phyloP scores from a whole-genome alignment of 75 land plant species.

The Cunninghamia lanceolata region DNA sequence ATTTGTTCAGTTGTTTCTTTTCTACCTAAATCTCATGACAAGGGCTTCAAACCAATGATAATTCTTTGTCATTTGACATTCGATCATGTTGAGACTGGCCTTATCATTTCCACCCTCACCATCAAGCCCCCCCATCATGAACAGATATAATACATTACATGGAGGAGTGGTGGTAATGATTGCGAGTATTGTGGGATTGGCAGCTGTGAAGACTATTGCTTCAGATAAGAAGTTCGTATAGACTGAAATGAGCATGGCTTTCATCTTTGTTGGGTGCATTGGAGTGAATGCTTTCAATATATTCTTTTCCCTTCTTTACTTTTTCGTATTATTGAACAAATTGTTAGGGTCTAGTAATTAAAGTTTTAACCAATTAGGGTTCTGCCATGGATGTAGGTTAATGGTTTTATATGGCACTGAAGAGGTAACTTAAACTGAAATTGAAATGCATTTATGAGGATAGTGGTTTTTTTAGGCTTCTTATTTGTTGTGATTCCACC shows the following conservation, averaged over 20 bases:
- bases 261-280: conserved; percentile 29
- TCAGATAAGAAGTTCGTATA: conserved; percentile 36
- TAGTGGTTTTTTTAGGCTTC: too few species aligned
- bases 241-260: conserved; percentile 37
- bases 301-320: not conserved
- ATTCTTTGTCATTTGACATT: conserved; percentile 16
- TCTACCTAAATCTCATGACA: not conserved
- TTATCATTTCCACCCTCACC: conserved; percentile 27
- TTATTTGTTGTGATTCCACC: too few species aligned
- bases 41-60: not conserved
- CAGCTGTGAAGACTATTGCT: conserved; percentile 40
- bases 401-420: too few species aligned
- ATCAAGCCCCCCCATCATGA: conserved; percentile 34
- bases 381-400: not conserved
- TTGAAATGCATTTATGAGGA: not conserved
- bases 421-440: not conserved
- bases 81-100: conserved; percentile 26
- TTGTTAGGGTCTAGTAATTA: not conserved
- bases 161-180: conserved; percentile 52
- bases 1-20: not conserved
- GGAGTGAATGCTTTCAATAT: conserved; percentile 26
- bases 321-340: not conserved
- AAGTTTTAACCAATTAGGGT: too few species aligned
- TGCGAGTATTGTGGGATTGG: conserved; percentile 31
- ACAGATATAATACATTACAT: conserved; percentile 34